phyloP scores from a whole-genome alignment of 2,329 filamentous ascomycete species.

The Chalaropsis thielavioides region DNA sequence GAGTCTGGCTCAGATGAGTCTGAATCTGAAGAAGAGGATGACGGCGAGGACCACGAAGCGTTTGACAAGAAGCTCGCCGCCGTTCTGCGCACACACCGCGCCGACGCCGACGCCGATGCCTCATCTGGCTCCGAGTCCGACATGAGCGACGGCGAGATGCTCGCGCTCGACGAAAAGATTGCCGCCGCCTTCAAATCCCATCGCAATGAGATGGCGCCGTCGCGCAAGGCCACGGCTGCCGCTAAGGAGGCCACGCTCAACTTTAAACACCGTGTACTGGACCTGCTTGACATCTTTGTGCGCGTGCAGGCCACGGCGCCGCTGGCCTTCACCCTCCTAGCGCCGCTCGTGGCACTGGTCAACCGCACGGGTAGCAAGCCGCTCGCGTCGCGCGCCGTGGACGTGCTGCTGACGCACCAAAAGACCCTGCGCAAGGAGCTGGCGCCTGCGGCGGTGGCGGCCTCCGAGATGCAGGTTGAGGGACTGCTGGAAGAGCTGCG shows the following conservation, averaged over 20 bases:
- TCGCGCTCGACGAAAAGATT: conserved; percentile 70
- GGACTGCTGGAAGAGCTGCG: conserved; percentile 32
- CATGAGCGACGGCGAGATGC: conserved; percentile 95
- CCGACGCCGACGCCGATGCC: conserved; percentile 44
- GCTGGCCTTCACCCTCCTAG: conserved; percentile 52
- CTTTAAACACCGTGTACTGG: conserved; percentile 88
- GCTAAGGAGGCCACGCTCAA: conserved; percentile 80
- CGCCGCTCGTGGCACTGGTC: conserved; percentile 63
- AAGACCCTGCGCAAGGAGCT: conserved; percentile 48
- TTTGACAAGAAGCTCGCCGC: conserved; percentile 63
- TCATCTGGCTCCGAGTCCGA: conserved; percentile 53
- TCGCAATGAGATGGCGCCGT: conserved; percentile 45
- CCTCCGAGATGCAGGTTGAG: not conserved
- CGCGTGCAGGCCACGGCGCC: conserved; percentile 59
- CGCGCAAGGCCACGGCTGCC: conserved; percentile 74
- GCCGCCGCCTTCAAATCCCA: conserved; percentile 73
- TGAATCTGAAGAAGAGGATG: conserved; percentile 32
- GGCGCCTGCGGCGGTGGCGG: conserved; percentile 24
- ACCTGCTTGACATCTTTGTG: conserved; percentile 72
- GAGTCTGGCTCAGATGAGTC: conserved; percentile 24
- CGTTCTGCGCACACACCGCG: conserved; percentile 57
- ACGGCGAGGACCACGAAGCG: conserved; percentile 31
- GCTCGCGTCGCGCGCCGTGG: conserved; percentile 56
- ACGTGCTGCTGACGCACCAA: conserved; percentile 58
- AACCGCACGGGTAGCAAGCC: conserved; percentile 64